Base-by-base conservation (phyloP, 306 rosid species). In the Senna tora region DNA sequence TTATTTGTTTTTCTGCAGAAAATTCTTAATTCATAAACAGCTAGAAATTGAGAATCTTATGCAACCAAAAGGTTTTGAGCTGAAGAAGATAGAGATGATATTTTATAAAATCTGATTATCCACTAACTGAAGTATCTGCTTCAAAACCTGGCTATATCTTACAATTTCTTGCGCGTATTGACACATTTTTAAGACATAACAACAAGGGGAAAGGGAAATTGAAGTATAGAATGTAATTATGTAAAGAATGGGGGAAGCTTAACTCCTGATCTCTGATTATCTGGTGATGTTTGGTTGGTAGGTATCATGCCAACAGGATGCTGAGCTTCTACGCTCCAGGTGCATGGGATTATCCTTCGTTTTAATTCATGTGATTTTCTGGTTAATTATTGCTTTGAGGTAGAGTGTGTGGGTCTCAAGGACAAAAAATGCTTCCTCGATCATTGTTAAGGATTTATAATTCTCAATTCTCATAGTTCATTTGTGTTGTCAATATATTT, bases 251-350 rank as follows among this genome's bases (percentile, higher is more conserved):
- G 5, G 69, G 13, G 36, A 21, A 20, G 55, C 71, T 51, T 25
- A 63, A 25, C 16, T 1, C 15, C 0, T 30, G 32, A 34, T 36
- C 34, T 17, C 32, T 74, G n/a, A 36, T 47, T 11, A 67, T 67
- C 13, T 20, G 16, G 46, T 81, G 6, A 11, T 42, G 30, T 3
- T 49, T 67, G 58, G 46, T 58, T 71, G 19, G 19, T 57, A 92
- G 97, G 98, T 93, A 84, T 81, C 99, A 94, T 81, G 99, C 99
- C 5, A 94, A 94, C 59, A 81, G 97, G 81, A 94, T 94, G 99
- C 67, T 94, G 84, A 94, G 97, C 86, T 91, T 94, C 87, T 94
- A 91, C 20, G 99, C 98, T 55, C 96, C 98, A 82, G 98, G 98
- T 92, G 13, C 69, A 80, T 74, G 21, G 8, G 50, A 10, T 30